Evolutionary conservation across 1,284 basidiomycete species (phyloP), one percentile per base, ranked within the genome.

Genomic region (Baeospora myosura): DNA sequence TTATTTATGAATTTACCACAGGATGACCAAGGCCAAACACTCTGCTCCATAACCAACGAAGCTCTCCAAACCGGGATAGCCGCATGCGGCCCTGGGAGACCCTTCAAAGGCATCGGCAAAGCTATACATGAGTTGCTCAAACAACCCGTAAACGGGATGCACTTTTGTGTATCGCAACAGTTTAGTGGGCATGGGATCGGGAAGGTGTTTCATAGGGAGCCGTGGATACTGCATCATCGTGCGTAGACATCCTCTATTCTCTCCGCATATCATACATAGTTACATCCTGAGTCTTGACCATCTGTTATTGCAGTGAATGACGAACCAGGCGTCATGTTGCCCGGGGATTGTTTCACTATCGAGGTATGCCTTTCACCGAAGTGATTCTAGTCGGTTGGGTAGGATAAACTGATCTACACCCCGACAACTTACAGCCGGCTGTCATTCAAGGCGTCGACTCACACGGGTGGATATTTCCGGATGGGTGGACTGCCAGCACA

Each of bases 141-240:
- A 59, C 22, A 56, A 16, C 34, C 41, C 14, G 41, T 39, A 20
- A 25, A 40, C 45, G 52, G 29, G 40, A 55, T 34, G 31, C 46
- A 59, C 16, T 70, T 65, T 42, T 82, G 75, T 2, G 73, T 93
- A 18, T 92, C 87, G 28, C 65, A 72, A 6, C 76, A 87, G 43
- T 90, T 88, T 52, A 76, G 73, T 1, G 88, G 90, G 0, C 93
- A 96, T 60, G 92, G 93, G 0, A 95, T 97, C 44, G 89, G 91
- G 1, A 71, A 66, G 16, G 71, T 72, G 10, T 97, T 96, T 55
- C 93, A 97, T 58, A 71, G 78, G 12, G 69, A 78, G 18, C 93
- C 93, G 0, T 93, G 85, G 78, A 86, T 97, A 51, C 62, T 84
- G 26, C 92, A 96, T 58, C 58, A 61, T 43, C 38, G 64, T 64